Evolutionary conservation across 2,329 filamentous ascomycete species (phyloP), one percentile per base, ranked within the genome.

Genomic region (Pseudogymnoascus sp.): DNA sequence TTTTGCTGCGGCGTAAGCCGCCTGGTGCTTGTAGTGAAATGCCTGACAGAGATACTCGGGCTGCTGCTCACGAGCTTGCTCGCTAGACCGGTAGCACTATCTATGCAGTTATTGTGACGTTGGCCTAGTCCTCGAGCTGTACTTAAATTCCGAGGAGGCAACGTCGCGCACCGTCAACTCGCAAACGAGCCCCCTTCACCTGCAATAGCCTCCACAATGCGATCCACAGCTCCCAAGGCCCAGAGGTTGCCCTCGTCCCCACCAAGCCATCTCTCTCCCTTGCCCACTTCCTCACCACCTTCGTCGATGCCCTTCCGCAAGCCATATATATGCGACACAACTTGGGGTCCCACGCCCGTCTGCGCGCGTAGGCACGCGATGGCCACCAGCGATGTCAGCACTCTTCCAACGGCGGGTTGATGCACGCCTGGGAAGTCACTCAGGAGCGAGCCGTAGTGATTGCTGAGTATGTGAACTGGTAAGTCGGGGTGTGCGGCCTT

Each of bases 261-360:
- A 1, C 84, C 84, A 68, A 88, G 72, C 86, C 85, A 89, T 67
- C 77, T 75, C 1, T 79, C 81, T 1, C 79, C 83, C 63, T 81
- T 75, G 27, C 80, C 76, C 6, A 71, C 73, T 33, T 77, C 76
- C 58, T 78, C 77, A 62, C 81, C 80, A 1, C 87, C 89, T 72
- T 91, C 86, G 66, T 89, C 84, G 60, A 88, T 80, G 0, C 85
- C 89, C 77, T 94, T 94, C 63, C 88, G 76, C 74, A 95, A 71
- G 0, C 91, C 91, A 76, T 92, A 93, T 0, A 94, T 80, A 74
- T 95, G 91, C 67, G 87, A 91, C 15, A 89, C 76, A 10, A 95
- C 89, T 78, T 94, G 91, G 1, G 90, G 91, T 0, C 86, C 91
- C 0, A 94, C 91, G 0, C 91, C 91, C 8, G 88, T 89, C 79